Conservation (phyloP, 2,329 filamentous ascomycete genomes). For the Knufia fluminis region DNA sequence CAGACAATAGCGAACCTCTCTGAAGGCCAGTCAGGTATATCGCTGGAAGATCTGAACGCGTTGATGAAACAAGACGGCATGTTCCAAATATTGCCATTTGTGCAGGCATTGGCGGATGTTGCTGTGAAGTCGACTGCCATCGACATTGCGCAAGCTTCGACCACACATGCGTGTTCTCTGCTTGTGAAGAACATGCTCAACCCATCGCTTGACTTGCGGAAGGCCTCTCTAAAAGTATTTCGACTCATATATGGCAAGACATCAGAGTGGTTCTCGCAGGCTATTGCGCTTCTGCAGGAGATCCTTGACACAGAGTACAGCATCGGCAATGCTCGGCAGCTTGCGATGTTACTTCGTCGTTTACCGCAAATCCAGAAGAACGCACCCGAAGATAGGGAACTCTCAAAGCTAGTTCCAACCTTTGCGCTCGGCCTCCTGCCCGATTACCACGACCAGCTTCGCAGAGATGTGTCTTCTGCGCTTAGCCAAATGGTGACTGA, state of each 20-base stretch:
- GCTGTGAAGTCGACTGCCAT: slow-evolving; percentile 13
- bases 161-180: slow-evolving; percentile 28
- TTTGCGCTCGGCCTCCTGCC: slow-evolving; percentile 88
- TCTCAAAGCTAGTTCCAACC: slow-evolving; percentile 62
- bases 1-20: background rate
- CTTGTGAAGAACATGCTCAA: slow-evolving; percentile 66
- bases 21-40: background rate
- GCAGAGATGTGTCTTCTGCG: slow-evolving; percentile 71
- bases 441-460: slow-evolving; percentile 72
- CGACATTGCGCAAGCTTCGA: background rate
- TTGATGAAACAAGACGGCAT: background rate
- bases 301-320: slow-evolving; percentile 72
- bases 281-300: slow-evolving; percentile 59
- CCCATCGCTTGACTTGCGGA: slow-evolving; percentile 64
- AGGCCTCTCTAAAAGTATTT: slow-evolving; percentile 64
- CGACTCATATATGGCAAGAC: slow-evolving; percentile 45
- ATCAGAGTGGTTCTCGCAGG: slow-evolving; percentile 37
- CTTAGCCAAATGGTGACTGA: slow-evolving; percentile 65
- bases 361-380: slow-evolving; percentile 57
- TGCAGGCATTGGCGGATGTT: slow-evolving; percentile 43
- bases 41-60: background rate
- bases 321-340: slow-evolving; percentile 63
- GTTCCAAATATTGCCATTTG: slow-evolving; percentile 52
- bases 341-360: slow-evolving; percentile 79
- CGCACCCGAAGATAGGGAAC: slow-evolving; percentile 51